Evolutionary conservation across 768 basidiomycete genomes (phyloP).

Genomic region (Phallus indusiatus): DNA sequence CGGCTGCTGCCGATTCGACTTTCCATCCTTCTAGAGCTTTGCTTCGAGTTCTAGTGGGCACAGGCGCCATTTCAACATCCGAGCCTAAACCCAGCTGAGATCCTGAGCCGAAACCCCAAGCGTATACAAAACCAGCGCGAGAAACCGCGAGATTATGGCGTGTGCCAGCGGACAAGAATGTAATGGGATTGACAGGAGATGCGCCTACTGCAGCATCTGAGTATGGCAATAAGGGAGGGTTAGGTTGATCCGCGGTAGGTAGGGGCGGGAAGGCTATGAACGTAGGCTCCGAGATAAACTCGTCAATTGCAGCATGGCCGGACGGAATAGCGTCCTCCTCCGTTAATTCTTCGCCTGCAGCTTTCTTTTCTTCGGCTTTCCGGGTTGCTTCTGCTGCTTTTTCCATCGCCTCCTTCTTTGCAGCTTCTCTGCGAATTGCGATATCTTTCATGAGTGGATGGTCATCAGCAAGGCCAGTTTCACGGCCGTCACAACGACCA

Average conservation of each 20-base stretch:
- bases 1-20: slow-evolving; percentile 10
- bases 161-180: slow-evolving; percentile 10
- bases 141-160: slow-evolving; percentile 14
- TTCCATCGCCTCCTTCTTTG: neutral
- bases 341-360: neutral
- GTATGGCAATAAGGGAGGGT: slow-evolving; percentile 5
- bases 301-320: slow-evolving; percentile 16
- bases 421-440: neutral
- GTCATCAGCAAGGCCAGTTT: slow-evolving; percentile 46
- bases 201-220: neutral
- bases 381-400: neutral
- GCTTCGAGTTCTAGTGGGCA: slow-evolving; percentile 7
- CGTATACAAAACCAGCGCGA: slow-evolving; percentile 9
- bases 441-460: slow-evolving; percentile 10
- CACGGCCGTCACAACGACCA: slow-evolving; percentile 76
- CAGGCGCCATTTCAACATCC: slow-evolving; percentile 4
- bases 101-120: slow-evolving; percentile 11
- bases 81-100: slow-evolving; percentile 12
- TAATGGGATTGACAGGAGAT: slow-evolving; percentile 10
- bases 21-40: slow-evolving; percentile 11
- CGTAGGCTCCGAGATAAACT: slow-evolving; percentile 29
- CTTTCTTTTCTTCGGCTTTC: neutral
- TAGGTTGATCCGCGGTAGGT: slow-evolving; percentile 2
- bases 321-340: neutral
- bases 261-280: slow-evolving; percentile 11